Base-by-base conservation (phyloP, 345 rosid genomes). In the Salix viminalis region DNA sequence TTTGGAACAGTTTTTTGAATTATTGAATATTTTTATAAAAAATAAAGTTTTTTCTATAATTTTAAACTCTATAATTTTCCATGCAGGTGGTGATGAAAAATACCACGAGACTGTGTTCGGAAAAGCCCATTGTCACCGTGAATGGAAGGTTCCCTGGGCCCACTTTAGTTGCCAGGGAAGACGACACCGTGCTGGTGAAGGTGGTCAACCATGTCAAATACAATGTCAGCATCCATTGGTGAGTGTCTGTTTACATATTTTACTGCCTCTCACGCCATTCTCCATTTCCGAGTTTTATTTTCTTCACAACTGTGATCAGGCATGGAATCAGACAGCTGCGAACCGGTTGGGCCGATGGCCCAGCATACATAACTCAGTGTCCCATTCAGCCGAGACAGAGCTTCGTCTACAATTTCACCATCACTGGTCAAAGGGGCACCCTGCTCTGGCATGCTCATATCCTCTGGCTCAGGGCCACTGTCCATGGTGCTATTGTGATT, bases 321-420 rank as follows among this genome's bases (percentile, higher is more conserved):
- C 98, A 94, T 48, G 98, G 98, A 1, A 36, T 94, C 54, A 80
- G 89, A 72, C 98, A 94, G 67, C 65, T 94, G n/a, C 79, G 97
- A 56, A 91, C 93, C 0, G 92, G 93, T 1, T 95, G 99, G 99
- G 92, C 99, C 3, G 99, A 95, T 79, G 98, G 99, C 12, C 99
- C 98, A 0, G 99, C 97, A 16, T 92, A 87, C 83, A 91, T 92
- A 4, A 94, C 97, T 3, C 98, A 94, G 71, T 93, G 97, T 75
- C 99, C 99, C 7, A 91, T 95, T 71, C 98, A 82, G 83, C 82
- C 98, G 1, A 89, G 93, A 54, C 96, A 91, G 71, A 87, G 68
- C 74, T 95, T 86, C 61, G 70, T 87, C 7, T 93, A 95, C 86
- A 95, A 93, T 76, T 95, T 91, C 83, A 93, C 96, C 19, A 71